These are phyloP conservation scores for Acorus gramineus DNA, from an alignment of 106 monocot genomes.

Conservation along the genomic window DNA sequence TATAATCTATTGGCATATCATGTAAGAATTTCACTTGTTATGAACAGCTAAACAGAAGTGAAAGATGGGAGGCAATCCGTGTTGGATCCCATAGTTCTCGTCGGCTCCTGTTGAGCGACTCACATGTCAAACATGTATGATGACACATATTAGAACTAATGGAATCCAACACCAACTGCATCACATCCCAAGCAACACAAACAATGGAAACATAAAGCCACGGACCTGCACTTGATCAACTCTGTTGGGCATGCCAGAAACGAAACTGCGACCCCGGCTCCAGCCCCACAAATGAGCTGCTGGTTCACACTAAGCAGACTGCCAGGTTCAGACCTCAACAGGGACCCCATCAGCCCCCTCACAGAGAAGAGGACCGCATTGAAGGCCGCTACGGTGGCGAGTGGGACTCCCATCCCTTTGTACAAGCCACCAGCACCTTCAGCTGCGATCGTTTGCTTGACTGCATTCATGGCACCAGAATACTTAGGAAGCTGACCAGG, in stretches of 20 bases:
- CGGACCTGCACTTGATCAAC: constrained; percentile 86
- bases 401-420: constrained; percentile 1
- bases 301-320: constrained; percentile 58
- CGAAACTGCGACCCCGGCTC: constrained; percentile 80
- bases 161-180: no score
- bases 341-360: background rate
- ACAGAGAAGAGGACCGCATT: constrained; percentile 3
- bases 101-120: background rate
- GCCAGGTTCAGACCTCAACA: constrained; percentile 67
- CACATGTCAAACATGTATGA: no score
- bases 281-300: constrained; percentile 76
- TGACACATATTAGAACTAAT: no score
- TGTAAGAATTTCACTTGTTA: no score
- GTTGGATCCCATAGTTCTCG: no score
- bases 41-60: no score
- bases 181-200: no score
- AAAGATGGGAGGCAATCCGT: no score
- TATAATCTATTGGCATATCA: no score
- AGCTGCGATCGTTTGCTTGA: background rate
- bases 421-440: background rate
- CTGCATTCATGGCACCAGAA: background rate
- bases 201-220: background rate
- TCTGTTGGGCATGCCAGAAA: constrained; percentile 91
- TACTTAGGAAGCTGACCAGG: background rate
- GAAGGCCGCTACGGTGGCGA: background rate